Evolutionary conservation across 768 basidiomycete genomes (phyloP).

Genomic region (Cubamyces lactineus): DNA sequence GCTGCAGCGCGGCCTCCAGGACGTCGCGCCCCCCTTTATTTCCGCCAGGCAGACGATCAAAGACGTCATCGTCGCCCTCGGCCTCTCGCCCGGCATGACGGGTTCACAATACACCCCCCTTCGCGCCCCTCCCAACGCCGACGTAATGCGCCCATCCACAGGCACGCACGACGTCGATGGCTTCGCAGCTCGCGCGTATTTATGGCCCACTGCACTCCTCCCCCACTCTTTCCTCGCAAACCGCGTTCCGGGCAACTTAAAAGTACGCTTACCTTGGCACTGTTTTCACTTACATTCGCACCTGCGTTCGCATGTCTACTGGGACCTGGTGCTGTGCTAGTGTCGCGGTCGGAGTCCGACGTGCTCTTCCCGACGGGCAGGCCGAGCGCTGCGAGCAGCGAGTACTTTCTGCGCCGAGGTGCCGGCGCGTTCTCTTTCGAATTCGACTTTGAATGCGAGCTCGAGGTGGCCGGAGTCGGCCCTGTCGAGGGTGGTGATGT

Average conservation of each 20-base stretch:
- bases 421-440: not conserved
- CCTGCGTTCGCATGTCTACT: not conserved
- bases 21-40: slow-evolving; percentile 8
- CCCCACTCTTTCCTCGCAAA: too few species aligned
- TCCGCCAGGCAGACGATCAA: slow-evolving; percentile 6
- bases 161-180: not conserved
- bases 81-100: slow-evolving; percentile 5
- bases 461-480: too few species aligned
- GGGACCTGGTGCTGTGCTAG: not conserved
- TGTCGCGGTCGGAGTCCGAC: slow-evolving; percentile 8
- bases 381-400: slow-evolving; percentile 32
- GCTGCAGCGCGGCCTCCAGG: not conserved
- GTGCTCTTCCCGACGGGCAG: slow-evolving; percentile 1
- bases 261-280: slow-evolving; percentile 15
- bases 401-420: slow-evolving; percentile 30
- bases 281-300: not conserved
- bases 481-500: slow-evolving; percentile 5
- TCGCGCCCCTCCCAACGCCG: slow-evolving; percentile 6
- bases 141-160: slow-evolving; percentile 9
- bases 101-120: not conserved
- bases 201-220: not conserved
- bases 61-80: slow-evolving; percentile 18
- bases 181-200: not conserved
- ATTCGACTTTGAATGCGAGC: not conserved
- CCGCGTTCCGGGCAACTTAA: not conserved